Conservation (phyloP, 495 filamentous ascomycete species). For the Amphirosellinia nigrospora region DNA sequence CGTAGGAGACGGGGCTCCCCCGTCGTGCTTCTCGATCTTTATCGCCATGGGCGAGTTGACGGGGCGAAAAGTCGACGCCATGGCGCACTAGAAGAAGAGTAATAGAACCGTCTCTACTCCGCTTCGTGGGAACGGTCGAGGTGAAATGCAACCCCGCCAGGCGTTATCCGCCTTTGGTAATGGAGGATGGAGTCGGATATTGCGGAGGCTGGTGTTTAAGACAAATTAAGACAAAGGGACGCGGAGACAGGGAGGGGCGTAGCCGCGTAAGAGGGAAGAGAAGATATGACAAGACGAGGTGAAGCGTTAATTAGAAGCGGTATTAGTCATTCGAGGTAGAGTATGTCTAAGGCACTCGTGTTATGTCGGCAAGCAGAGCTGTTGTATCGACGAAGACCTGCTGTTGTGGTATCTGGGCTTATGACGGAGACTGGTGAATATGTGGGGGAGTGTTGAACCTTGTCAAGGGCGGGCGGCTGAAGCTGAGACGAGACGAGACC, state of each 20-base stretch:
- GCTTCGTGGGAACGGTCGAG: background rate
- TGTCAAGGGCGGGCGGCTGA: conserved; percentile 38
- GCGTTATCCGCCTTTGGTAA: background rate
- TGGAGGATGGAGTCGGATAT: background rate
- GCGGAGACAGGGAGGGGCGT: conserved; percentile 5
- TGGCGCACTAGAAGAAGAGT: conserved; percentile 31
- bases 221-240: conserved; percentile 24
- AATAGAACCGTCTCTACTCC: background rate
- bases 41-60: conserved; percentile 75
- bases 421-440: conserved; percentile 24
- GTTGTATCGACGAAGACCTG: background rate
- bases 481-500: conserved; percentile 37
- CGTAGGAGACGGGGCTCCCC: conserved; percentile 68
- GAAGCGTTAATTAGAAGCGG: conserved; percentile 19
- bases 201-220: conserved; percentile 27
- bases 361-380: conserved; percentile 2
- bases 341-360: conserved; percentile 13
- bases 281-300: conserved; percentile 15
- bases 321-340: conserved; percentile 30
- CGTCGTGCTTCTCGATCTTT: conserved; percentile 45
- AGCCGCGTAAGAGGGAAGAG: conserved; percentile 10
- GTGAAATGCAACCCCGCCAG: background rate
- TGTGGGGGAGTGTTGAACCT: conserved; percentile 36
- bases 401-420: background rate
- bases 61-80: conserved; percentile 69